Percentiles rank a stretch among this genome's conserved stretches.
These are phyloP conservation scores for Triangularia verruculosa DNA, from an alignment of 2,329 filamentous ascomycete species.

Conservation along the genomic window DNA sequence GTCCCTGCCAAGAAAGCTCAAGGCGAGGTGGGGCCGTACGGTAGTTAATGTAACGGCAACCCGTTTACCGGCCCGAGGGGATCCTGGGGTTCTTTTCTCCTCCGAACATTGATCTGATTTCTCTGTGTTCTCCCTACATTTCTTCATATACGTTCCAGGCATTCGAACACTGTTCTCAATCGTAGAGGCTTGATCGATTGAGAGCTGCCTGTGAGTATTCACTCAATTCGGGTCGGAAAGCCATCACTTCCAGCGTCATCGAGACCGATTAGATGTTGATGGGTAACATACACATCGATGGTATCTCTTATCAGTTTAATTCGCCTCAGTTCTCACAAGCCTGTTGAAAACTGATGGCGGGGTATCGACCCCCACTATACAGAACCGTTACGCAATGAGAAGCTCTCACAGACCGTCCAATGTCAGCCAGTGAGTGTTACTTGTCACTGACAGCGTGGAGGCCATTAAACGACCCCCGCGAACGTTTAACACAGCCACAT, in stretches of 20 bases:
- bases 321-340: not conserved
- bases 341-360: not conserved
- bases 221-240: not conserved
- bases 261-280: no score
- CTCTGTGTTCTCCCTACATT: not conserved
- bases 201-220: not conserved
- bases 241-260: not conserved
- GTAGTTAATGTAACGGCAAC: slow-evolving; percentile 1
- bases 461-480: not conserved
- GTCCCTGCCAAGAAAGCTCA: slow-evolving; percentile 10
- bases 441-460: not conserved
- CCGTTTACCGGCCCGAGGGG: not conserved
- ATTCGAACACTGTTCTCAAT: not conserved
- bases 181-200: not conserved
- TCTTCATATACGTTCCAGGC: not conserved
- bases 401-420: not conserved
- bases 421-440: not conserved
- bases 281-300: not conserved
- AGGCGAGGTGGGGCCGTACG: slow-evolving; percentile 7
- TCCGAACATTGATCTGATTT: not conserved
- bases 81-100: not conserved
- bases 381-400: not conserved
- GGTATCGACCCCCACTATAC: not conserved
- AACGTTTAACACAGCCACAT: not conserved
- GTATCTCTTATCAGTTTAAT: not conserved